Evolutionary conservation across 371 early-diverging fungal genomes (phyloP), one percentile per base, ranked within the genome.

Genomic region (Mortierella sp.): DNA sequence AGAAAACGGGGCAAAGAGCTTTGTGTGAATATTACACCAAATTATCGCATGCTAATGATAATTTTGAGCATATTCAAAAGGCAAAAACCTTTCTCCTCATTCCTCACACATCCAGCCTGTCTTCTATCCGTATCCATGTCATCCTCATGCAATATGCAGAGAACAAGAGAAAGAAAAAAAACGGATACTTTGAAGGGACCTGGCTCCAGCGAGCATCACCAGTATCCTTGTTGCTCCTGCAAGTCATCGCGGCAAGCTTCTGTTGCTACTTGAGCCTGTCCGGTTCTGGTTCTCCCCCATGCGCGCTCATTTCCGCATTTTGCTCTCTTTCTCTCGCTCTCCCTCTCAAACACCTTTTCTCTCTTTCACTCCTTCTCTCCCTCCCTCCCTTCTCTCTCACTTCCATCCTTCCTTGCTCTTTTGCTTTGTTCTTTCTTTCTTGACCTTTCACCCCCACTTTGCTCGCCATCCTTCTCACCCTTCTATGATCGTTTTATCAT

Each of bases 221-320:
- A 66, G 47, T 66, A 45, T 66, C 66, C 34, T 16, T 61, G 61
- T 19, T 40, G 63, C 40, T 22, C 8, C 34, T 61, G 61, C 61
- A 61, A 37, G 61, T 61, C 22, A 34, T 34, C 37, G 61, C 61
- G 37, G 4, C 61, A 34, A 47, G 61, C 2, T 22, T 37, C 22
- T 34, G 37, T 9, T 61, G 34, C 39, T 31, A 34, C 47, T 37
- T 67, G 58, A 16, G 37, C 29, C 41, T 64, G 26, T 26, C 34
- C 48, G 47, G 24, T 16, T 13, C 48, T 26, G 39, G 47, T 67
- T 65, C 64, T n/a, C 6, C 47, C 50, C 64, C 52, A 68, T 52
- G 41, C 68, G 68, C 40, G 64, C 73, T 69, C 68, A 37, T 63
- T 65, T 61, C 70, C 50, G 67, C 40, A 10, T 48, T 31, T 47